Conservation (phyloP, 257 asterid species). For the Jacaranda mimosifolia region DNA sequence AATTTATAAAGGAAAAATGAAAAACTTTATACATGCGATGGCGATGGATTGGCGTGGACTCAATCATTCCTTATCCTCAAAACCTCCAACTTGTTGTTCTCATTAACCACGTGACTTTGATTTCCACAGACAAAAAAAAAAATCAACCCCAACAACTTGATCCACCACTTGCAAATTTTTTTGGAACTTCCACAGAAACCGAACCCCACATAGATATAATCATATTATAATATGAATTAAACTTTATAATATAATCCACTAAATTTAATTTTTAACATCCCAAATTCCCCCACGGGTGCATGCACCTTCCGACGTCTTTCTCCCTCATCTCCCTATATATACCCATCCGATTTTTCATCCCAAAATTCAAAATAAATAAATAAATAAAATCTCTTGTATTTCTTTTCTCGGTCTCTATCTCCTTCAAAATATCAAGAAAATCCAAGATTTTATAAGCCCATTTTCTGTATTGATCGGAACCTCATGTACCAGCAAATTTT, state of each 20-base stretch:
- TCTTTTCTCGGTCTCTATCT: not conserved
- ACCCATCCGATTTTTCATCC: not conserved
- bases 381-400: not conserved
- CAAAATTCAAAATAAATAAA: constrained; percentile 3
- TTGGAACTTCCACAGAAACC: not conserved
- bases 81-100: not conserved
- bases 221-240: too few species aligned
- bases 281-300: constrained; percentile 42
- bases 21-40: not conserved
- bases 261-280: constrained; percentile 4
- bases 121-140: not conserved
- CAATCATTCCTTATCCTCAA: not conserved
- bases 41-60: not conserved
- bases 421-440: not conserved
- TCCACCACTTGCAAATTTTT: constrained; percentile 22
- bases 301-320: constrained; percentile 32
- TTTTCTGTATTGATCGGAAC: not conserved
- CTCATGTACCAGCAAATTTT: constrained; percentile 44
- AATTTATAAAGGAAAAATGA: too few species aligned
- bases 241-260: not conserved
- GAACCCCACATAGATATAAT: not conserved
- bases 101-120: constrained; percentile 50
- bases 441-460: constrained; percentile 1
- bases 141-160: not conserved
- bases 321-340: constrained; percentile 42